Evolutionary conservation across 106 monocot genomes (phyloP), one percentile per base, ranked within the genome.

Genomic region (Allium cepa): DNA sequence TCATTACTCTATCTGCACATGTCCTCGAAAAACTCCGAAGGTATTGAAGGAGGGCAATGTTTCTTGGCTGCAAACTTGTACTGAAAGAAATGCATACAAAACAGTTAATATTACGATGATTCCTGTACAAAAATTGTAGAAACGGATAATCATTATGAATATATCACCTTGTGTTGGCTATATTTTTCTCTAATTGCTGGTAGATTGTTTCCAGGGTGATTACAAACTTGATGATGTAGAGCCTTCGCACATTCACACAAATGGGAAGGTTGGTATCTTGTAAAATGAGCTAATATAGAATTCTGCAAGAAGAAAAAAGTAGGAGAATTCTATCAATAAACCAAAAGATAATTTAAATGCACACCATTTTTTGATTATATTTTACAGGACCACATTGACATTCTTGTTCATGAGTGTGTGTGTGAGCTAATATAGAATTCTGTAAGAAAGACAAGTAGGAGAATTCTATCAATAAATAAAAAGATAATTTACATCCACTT

Each of bases 41-140:
- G 90, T 56, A 94, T 81, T 13, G 70, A 64, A 17, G 90, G 67
- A 17, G 94, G 90, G 68, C 94, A 94, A 64, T 75, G 78, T 56
- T 83, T 90, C 77, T 87, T 94, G 9, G 94, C 94, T 60, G 90
- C 95, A 77, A 91, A 95, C 46, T 95, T 91, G 80, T 96, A 91
- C 91, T 96, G 83, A 3, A 61, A 15, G n/a, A 75, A 66, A 17
- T 46, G 9, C 11, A 1, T 17, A 17, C 57, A 49, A 15, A 53
- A 52, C 13, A 51, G 22, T 52, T 26, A 16, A 7, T 67, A 88
- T 16, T 11, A 28, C 11, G 9, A 59, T 8, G 17, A 64, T 9
- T 4, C 4, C 1, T 14, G 26, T 8, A 7, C 0, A 70, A 8
- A 8, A 10, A 3, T 9, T 9, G 12, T 45, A 13, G 8, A 55